phyloP scores from a whole-genome alignment of 108 stramenopile genomes.

The Fistulifera solaris region DNA sequence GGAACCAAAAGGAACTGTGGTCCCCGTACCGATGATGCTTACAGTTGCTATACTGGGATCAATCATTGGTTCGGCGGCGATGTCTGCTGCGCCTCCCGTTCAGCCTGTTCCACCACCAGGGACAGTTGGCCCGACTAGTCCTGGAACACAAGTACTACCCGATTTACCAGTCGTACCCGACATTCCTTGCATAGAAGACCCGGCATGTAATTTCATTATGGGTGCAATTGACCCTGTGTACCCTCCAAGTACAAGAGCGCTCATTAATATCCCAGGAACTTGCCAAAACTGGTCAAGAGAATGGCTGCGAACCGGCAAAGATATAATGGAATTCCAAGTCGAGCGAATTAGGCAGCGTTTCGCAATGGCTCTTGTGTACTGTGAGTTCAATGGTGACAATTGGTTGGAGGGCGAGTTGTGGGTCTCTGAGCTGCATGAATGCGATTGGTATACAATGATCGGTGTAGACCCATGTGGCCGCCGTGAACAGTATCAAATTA shows the following conservation, averaged over 20 bases:
- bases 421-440: slow-evolving; percentile 41
- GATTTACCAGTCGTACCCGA: slow-evolving; percentile 9
- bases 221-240: slow-evolving; percentile 20
- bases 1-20: slow-evolving; percentile 9
- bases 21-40: slow-evolving; percentile 8
- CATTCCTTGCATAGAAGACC: slow-evolving; percentile 21
- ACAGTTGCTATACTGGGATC: slow-evolving; percentile 1
- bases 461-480: slow-evolving; percentile 40
- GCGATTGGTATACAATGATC: slow-evolving; percentile 39
- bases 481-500: slow-evolving; percentile 28
- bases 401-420: slow-evolving; percentile 37
- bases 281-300: slow-evolving; percentile 38
- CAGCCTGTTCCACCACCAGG: slow-evolving; percentile 2
- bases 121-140: neutral
- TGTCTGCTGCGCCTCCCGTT: slow-evolving; percentile 3
- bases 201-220: slow-evolving; percentile 25
- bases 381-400: slow-evolving; percentile 38
- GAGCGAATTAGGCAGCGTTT: slow-evolving; percentile 39
- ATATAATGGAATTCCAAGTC: slow-evolving; percentile 30
- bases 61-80: neutral
- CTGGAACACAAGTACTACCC: slow-evolving; percentile 2
- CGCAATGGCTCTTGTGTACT: slow-evolving; percentile 35
- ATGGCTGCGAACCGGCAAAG: slow-evolving; percentile 35
- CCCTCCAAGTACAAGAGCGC: slow-evolving; percentile 21
- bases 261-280: slow-evolving; percentile 31